These are phyloP conservation scores for Myriosclerotinia duriaeana DNA, from an alignment of 2,329 filamentous ascomycete genomes.

Conservation along the genomic window DNA sequence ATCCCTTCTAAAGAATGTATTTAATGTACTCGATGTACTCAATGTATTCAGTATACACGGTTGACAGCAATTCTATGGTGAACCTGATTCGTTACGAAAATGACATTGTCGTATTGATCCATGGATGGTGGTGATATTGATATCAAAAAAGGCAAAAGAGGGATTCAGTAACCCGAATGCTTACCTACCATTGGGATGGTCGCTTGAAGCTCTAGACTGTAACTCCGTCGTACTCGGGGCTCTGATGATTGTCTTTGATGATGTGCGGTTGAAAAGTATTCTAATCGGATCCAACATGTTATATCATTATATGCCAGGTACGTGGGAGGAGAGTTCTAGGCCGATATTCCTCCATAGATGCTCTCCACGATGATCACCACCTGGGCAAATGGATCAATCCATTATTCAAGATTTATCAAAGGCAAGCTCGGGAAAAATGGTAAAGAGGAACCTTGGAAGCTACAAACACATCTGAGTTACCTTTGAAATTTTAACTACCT, in stretches of 20 bases:
- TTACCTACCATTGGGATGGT: not conserved
- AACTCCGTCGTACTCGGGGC: constrained; percentile 13
- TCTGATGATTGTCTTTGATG: not conserved
- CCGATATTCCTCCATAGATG: not conserved
- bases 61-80: no score
- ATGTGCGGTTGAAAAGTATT: not conserved
- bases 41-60: not conserved
- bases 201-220: constrained; percentile 11
- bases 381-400: not conserved
- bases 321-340: not conserved
- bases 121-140: no score
- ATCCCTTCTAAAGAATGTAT: not conserved
- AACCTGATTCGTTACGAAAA: no score
- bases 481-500: no score
- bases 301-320: not conserved
- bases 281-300: not conserved
- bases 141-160: not conserved
- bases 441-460: no score
- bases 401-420: not conserved
- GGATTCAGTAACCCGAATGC: constrained; percentile 3
- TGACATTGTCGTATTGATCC: no score
- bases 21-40: no score
- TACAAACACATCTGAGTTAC: no score
- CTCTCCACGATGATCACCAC: constrained; percentile 1
- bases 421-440: constrained; percentile 9